phyloP scores from a whole-genome alignment of 106 monocot genomes.

The Chionographis japonica region DNA sequence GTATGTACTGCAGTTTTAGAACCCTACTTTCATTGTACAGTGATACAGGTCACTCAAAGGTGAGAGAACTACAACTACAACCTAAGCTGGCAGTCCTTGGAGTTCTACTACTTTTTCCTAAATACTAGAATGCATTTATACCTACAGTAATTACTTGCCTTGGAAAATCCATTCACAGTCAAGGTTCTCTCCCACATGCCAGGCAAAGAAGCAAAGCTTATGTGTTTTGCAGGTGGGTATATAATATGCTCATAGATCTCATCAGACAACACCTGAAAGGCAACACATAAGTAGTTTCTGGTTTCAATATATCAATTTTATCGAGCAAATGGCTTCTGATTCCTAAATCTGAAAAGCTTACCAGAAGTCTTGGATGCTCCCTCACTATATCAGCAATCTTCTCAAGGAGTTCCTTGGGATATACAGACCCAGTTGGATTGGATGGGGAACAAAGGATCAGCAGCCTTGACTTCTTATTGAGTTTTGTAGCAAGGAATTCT shows the following conservation, averaged over 20 bases:
- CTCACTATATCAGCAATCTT: conserved; percentile 88
- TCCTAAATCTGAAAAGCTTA: conserved; percentile 22
- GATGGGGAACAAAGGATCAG: conserved; percentile 94
- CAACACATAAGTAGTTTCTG: neutral
- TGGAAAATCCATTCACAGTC: conserved; percentile 98
- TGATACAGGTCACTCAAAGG: too few relatives aligned
- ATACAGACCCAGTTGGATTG: conserved; percentile 96
- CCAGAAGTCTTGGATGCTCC: conserved; percentile 86
- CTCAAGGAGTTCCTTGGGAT: conserved; percentile 77
- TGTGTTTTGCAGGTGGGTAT: conserved; percentile 87
- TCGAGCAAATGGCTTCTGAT: neutral
- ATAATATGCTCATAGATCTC: conserved; percentile 99
- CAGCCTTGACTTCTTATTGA: conserved; percentile 87
- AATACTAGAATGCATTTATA: neutral
- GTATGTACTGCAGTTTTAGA: too few relatives aligned
- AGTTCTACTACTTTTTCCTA: neutral
- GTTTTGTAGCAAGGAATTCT: conserved; percentile 49
- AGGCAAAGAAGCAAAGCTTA: conserved; percentile 91
- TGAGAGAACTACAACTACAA: too few relatives aligned
- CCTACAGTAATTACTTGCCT: conserved; percentile 36
- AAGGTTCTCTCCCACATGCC: conserved; percentile 97
- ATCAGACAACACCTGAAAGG: conserved; percentile 82
- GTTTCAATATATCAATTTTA: neutral
- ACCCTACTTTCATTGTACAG: too few relatives aligned
- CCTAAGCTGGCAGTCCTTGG: too few relatives aligned